Percentiles rank a stretch among this genome's conserved stretches.
phyloP scores from a whole-genome alignment of 108 stramenopile species.

The Skeletonema costatum region DNA sequence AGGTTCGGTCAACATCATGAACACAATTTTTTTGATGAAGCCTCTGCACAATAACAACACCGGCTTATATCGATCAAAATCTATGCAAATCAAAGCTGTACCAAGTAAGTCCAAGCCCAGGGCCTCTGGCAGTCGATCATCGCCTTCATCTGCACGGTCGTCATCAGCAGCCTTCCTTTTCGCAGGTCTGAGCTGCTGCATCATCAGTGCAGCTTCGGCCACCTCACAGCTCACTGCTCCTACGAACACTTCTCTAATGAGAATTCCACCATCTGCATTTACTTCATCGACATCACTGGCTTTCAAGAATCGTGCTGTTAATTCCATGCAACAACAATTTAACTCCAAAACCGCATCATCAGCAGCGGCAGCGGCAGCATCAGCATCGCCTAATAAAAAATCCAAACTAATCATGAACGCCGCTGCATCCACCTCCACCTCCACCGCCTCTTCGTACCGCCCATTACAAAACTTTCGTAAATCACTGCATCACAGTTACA shows the following conservation, averaged over 20 bases:
- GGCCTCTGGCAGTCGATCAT: background rate
- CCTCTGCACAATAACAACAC: background rate
- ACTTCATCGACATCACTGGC: background rate
- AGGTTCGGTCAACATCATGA: too few species aligned
- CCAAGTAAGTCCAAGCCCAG: background rate
- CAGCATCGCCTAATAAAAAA: background rate
- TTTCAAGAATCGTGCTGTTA: background rate
- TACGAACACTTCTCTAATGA: background rate
- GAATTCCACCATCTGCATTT: background rate
- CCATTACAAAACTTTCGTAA: conserved; percentile 12
- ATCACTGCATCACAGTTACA: conserved; percentile 29
- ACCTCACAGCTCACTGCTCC: background rate
- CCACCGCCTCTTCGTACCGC: background rate
- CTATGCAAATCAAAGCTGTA: background rate
- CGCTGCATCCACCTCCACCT: background rate
- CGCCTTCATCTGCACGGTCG: background rate
- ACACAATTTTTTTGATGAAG: too few species aligned
- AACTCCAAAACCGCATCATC: background rate
- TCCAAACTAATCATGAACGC: background rate
- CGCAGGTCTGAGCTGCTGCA: background rate
- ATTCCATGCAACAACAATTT: background rate
- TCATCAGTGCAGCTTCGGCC: background rate
- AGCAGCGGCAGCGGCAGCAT: background rate
- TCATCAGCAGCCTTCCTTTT: background rate
- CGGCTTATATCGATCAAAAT: background rate